Evolutionary conservation across 805 yeast species (phyloP).

Genomic region (Kuraishia capsulata): DNA sequence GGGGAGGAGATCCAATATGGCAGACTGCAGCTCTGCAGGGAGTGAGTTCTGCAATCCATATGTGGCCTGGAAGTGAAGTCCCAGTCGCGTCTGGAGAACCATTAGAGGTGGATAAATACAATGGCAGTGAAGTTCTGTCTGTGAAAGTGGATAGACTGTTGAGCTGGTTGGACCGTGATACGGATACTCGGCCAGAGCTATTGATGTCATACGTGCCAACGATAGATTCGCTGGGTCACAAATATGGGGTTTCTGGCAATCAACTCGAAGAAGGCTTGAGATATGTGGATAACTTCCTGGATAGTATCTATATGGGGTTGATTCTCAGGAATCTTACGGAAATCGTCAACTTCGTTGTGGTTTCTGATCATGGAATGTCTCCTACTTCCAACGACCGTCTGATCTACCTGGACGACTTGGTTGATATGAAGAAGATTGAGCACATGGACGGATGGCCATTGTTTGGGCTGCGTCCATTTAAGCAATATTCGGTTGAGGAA

Average conservation of each 20-base stretch:
- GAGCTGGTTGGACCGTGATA: constrained; percentile 56
- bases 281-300: constrained; percentile 60
- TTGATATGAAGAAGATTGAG: constrained; percentile 45
- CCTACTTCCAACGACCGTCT: constrained; percentile 69
- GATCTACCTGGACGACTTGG: constrained; percentile 62
- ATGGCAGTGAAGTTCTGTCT: constrained; percentile 51
- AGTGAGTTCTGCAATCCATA: constrained; percentile 67
- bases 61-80: constrained; percentile 96
- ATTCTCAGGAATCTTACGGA: constrained; percentile 45
- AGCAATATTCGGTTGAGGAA: constrained; percentile 28
- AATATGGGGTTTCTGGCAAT: constrained; percentile 56
- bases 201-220: constrained; percentile 73
- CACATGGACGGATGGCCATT: constrained; percentile 83
- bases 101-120: constrained; percentile 50
- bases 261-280: constrained; percentile 43
- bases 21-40: constrained; percentile 58
- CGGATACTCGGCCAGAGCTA: constrained; percentile 60
- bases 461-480: constrained; percentile 59
- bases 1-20: constrained; percentile 95
- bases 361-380: constrained; percentile 93
- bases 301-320: constrained; percentile 37
- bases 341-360: constrained; percentile 65
- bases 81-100: constrained; percentile 41
- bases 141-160: constrained; percentile 50
- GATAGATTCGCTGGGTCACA: constrained; percentile 73